phyloP scores from a whole-genome alignment of 371 early-diverging fungal genomes.

The Vairimorpha ceranae region DNA sequence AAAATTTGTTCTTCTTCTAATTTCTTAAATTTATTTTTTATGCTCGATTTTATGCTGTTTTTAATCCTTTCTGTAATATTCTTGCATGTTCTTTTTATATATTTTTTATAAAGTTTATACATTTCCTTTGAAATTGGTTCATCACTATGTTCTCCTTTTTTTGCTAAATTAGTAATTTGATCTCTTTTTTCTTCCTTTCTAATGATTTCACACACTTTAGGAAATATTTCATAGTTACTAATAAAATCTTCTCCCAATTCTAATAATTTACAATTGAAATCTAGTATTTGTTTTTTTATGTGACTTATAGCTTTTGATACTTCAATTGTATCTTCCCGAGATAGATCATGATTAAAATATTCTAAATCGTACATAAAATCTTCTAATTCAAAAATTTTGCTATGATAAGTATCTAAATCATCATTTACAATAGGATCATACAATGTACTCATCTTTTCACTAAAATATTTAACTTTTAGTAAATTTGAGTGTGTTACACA shows the following conservation, averaged over 20 bases:
- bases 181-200: slow-evolving; percentile 51
- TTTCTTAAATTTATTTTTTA: slow-evolving; percentile 41
- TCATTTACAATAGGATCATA: slow-evolving; percentile 21
- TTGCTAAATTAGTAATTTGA: slow-evolving; percentile 33
- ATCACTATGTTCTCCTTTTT: slow-evolving; percentile 33
- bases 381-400: slow-evolving; percentile 40
- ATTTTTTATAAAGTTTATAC: slow-evolving; percentile 40
- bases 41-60: slow-evolving; percentile 20
- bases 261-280: slow-evolving; percentile 41
- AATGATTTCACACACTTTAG: slow-evolving; percentile 32
- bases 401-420: slow-evolving; percentile 38
- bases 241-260: slow-evolving; percentile 34
- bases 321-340: slow-evolving; percentile 30
- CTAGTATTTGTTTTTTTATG: slow-evolving; percentile 34
- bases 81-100: slow-evolving; percentile 36
- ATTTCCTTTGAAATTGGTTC: slow-evolving; percentile 36
- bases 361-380: slow-evolving; percentile 53
- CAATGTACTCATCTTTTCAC: slow-evolving; percentile 27
- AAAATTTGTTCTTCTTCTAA: slow-evolving; percentile 22
- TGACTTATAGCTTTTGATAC: slow-evolving; percentile 24
- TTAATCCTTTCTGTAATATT: slow-evolving; percentile 31
- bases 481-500: slow-evolving; percentile 47
- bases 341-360: slow-evolving; percentile 33
- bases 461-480: slow-evolving; percentile 25
- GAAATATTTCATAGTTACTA: slow-evolving; percentile 27